These are phyloP conservation scores for Ophiobolus disseminans DNA, from an alignment of 2,329 filamentous ascomycete species.

Conservation along the genomic window DNA sequence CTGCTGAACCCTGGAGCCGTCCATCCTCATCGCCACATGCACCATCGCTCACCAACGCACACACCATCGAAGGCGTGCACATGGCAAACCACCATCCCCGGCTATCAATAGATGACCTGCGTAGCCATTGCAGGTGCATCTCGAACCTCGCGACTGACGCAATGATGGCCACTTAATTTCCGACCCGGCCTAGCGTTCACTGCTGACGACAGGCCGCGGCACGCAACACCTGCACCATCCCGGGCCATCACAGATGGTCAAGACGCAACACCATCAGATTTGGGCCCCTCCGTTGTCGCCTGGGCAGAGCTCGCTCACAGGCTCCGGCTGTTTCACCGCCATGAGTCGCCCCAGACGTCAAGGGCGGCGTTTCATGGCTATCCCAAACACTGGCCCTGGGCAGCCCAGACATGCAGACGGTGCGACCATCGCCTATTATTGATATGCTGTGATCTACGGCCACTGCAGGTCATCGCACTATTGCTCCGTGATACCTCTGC, in stretches of 20 bases:
- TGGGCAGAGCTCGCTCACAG: constrained; percentile 5
- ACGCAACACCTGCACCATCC: constrained; percentile 1
- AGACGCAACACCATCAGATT: not conserved
- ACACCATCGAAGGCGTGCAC: not conserved
- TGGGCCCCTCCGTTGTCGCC: constrained; percentile 17
- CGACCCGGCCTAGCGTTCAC: constrained; percentile 5
- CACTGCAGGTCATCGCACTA: constrained; percentile 29
- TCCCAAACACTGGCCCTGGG: constrained; percentile 23
- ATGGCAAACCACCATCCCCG: no score
- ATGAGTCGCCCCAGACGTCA: constrained; percentile 20
- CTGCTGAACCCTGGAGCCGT: not conserved
- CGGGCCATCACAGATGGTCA: not conserved
- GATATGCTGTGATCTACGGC: constrained; percentile 26
- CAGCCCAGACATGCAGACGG: constrained; percentile 22
- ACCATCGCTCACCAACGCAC: not conserved
- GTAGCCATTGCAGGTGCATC: not conserved
- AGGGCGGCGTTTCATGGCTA: constrained; percentile 32
- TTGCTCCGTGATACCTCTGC: constrained; percentile 26
- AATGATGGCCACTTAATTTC: constrained; percentile 6
- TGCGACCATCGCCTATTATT: constrained; percentile 31
- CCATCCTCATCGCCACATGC: not conserved
- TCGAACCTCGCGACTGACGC: constrained; percentile 3
- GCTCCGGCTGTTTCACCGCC: constrained; percentile 24
- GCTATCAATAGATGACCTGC: constrained; percentile 2
- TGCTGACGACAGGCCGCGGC: not conserved